Conservation (phyloP, 2,329 filamentous ascomycete genomes). For the Monosporascus ibericus region DNA sequence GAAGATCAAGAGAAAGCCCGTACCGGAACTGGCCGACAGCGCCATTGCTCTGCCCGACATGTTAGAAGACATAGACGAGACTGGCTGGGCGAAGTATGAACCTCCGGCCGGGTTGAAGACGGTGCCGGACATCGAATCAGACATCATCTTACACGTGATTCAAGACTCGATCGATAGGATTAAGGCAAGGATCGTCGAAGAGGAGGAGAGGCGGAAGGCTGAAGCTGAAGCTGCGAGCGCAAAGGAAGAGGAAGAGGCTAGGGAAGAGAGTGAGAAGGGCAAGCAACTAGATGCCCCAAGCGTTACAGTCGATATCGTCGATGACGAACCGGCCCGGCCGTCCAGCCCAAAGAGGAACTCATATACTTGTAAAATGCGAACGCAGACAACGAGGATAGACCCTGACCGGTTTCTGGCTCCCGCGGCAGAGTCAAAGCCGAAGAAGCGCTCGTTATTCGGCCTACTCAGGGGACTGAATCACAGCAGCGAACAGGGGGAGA, state of each 20-base stretch:
- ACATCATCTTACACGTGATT: conserved; percentile 36
- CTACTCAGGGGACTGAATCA: conserved; percentile 30
- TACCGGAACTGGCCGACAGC: background rate
- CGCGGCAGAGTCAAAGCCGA: conserved; percentile 19
- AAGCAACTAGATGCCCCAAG: background rate
- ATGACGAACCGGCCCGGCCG: background rate
- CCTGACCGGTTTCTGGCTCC: conserved; percentile 5
- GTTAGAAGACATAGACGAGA: conserved; percentile 20
- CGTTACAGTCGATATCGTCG: background rate
- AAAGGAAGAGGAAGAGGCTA: conserved; percentile 17
- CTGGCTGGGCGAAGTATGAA: conserved; percentile 42
- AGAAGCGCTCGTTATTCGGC: conserved; percentile 28
- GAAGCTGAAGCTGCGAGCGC: conserved; percentile 18
- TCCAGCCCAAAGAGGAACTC: background rate
- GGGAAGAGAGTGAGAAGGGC: conserved; percentile 3
- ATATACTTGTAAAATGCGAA: conserved; percentile 1
- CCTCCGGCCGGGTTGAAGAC: conserved; percentile 38
- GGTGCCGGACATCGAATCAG: conserved; percentile 31
- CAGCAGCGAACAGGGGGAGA: conserved; percentile 32
- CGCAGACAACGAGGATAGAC: background rate
- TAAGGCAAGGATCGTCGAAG: conserved; percentile 29
- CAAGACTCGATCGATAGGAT: conserved; percentile 40
- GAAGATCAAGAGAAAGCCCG: conserved; percentile 19
- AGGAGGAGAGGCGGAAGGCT: conserved; percentile 24
- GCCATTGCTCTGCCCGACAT: conserved; percentile 2